Evolutionary conservation across 2,329 filamentous ascomycete species (phyloP).

Genomic region (Ophiocordyceps camponoti-saundersi): DNA sequence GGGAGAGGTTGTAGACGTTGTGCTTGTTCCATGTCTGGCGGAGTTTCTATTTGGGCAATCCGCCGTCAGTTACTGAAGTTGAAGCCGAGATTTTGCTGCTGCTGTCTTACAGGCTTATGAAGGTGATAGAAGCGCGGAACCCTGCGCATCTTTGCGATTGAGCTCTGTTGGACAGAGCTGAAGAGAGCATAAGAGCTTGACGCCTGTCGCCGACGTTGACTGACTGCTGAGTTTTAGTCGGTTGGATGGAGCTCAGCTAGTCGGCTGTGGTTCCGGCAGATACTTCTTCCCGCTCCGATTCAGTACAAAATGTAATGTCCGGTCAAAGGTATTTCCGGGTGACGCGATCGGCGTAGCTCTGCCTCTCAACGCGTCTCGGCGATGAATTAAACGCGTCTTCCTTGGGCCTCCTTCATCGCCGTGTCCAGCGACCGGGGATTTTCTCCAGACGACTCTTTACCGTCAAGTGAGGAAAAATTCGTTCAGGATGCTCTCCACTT

Average conservation of each 20-base stretch:
- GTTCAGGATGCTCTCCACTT: constrained; percentile 35
- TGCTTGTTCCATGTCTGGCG: constrained; percentile 96
- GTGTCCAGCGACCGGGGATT: neutral
- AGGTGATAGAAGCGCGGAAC: constrained; percentile 48
- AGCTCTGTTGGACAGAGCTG: neutral
- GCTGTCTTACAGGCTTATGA: constrained; percentile 40
- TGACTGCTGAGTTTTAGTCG: neutral
- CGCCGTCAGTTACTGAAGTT: neutral
- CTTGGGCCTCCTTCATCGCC: neutral
- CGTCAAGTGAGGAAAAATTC: neutral
- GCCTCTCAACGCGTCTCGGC: constrained; percentile 11
- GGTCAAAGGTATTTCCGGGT: neutral
- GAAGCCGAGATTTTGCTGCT: neutral
- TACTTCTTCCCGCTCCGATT: neutral
- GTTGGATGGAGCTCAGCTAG: neutral
- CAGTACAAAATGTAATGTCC: neutral
- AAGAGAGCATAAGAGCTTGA: too few species aligned
- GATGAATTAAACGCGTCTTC: neutral
- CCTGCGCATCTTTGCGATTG: constrained; percentile 31
- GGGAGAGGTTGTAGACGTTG: constrained; percentile 76
- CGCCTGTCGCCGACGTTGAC: neutral
- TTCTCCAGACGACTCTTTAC: neutral
- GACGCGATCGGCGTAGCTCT: constrained; percentile 2
- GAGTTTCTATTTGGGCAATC: constrained; percentile 48
- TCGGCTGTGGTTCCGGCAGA: neutral